Evolutionary conservation across 306 rosid species (phyloP).

Genomic region (Cucurbita maxima): DNA sequence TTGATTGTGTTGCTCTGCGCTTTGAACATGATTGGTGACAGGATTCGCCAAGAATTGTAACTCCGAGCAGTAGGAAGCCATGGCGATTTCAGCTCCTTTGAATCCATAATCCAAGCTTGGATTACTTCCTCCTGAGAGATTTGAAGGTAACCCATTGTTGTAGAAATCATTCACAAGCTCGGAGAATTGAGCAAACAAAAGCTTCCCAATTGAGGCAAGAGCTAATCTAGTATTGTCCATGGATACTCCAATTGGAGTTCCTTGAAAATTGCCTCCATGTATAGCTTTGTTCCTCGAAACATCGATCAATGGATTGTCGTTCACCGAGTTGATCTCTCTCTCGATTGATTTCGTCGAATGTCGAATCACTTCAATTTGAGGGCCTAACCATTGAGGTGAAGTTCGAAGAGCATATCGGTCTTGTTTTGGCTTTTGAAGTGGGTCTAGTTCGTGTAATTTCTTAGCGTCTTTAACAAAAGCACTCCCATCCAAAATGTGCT

Average conservation of each 20-base stretch:
- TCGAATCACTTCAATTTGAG: slow-evolving; percentile 30
- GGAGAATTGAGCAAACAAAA: slow-evolving; percentile 8
- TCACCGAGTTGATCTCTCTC: slow-evolving; percentile 23
- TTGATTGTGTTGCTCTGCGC: slow-evolving; percentile 4
- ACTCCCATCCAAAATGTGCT: slow-evolving; percentile 28
- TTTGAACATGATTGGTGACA: slow-evolving; percentile 21
- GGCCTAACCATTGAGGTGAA: slow-evolving; percentile 40
- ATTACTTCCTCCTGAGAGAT: slow-evolving; percentile 13
- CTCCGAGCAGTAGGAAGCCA: slow-evolving; percentile 1
- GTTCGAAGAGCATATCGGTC: slow-evolving; percentile 41
- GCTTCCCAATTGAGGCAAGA: slow-evolving; percentile 3
- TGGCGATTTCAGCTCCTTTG: neutral
- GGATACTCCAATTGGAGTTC: slow-evolving; percentile 18
- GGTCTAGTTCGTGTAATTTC: neutral
- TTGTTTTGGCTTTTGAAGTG: slow-evolving; percentile 10
- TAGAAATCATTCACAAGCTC: slow-evolving; percentile 32
- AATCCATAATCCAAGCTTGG: slow-evolving; percentile 5
- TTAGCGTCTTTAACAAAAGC: slow-evolving; percentile 20
- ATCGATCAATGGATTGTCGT: slow-evolving; percentile 16
- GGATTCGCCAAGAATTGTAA: slow-evolving; percentile 24
- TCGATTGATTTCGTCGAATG: slow-evolving; percentile 26
- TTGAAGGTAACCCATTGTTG: slow-evolving; percentile 12
- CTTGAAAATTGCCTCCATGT: slow-evolving; percentile 4
- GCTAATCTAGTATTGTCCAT: slow-evolving; percentile 34
- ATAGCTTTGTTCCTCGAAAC: slow-evolving; percentile 27